phyloP scores from a whole-genome alignment of 768 basidiomycete species.

The Myochromella boudieri region DNA sequence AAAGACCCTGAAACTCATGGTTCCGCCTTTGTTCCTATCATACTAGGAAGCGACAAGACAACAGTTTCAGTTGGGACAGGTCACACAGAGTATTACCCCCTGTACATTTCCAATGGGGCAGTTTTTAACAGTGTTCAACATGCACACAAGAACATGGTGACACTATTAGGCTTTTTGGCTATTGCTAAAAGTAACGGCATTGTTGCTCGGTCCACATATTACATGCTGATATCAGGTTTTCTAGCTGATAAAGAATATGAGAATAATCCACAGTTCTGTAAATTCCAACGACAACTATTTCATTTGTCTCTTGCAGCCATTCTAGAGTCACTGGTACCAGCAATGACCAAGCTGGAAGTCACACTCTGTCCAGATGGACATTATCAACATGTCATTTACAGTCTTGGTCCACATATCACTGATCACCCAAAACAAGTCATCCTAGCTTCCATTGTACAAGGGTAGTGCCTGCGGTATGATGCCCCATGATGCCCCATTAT shows the following conservation, averaged over 20 bases:
- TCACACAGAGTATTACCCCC: conserved; percentile 33
- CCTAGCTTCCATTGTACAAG: conserved; percentile 23
- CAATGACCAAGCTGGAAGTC: background rate
- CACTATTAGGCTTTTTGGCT: conserved; percentile 10
- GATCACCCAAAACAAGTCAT: conserved; percentile 26
- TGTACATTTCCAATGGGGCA: conserved; percentile 32
- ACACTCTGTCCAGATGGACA: conserved; percentile 26
- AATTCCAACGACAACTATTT: background rate
- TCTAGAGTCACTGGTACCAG: background rate
- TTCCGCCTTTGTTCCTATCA: conserved; percentile 28
- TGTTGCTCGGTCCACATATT: background rate
- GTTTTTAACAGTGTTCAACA: conserved; percentile 29
- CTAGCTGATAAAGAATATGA: background rate
- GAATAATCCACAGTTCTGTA: background rate
- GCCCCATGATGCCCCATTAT: background rate
- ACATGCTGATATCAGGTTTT: too few relatives aligned
- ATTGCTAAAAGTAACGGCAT: conserved; percentile 7
- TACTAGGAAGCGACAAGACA: conserved; percentile 39
- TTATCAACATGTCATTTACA: conserved; percentile 21
- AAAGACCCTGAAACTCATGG: conserved; percentile 23
- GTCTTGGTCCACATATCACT: conserved; percentile 29
- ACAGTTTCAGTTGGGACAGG: conserved; percentile 35
- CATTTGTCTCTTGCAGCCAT: background rate
- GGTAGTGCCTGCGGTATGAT: conserved; percentile 27
- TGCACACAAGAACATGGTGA: conserved; percentile 27